Percentiles rank a stretch among this genome's conserved stretches.
These are phyloP conservation scores for Russula dissimulans DNA, from an alignment of 768 basidiomycete species.

Conservation along the genomic window DNA sequence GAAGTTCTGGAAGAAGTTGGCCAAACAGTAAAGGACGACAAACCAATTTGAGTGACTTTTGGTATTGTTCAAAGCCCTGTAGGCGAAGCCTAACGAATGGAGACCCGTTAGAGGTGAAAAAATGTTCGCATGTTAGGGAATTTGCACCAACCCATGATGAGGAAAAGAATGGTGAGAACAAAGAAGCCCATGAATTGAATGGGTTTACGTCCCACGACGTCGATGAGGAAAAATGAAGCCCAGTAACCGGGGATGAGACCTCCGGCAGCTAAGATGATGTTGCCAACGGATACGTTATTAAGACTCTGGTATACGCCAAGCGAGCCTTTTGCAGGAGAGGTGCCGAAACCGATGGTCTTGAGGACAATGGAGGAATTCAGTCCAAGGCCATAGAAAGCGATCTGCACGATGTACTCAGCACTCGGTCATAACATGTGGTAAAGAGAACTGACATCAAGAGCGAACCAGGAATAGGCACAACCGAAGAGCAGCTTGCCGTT, in stretches of 20 bases:
- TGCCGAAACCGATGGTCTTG: constrained; percentile 64
- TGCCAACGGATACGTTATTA: constrained; percentile 60
- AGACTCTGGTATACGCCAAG: constrained; percentile 41
- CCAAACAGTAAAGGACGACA: constrained; percentile 77
- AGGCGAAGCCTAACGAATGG: constrained; percentile 50
- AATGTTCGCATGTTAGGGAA: too few relatives aligned
- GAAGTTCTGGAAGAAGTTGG: constrained; percentile 88
- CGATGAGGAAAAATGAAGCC: constrained; percentile 54
- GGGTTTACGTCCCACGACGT: constrained; percentile 73
- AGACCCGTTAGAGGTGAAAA: not conserved
- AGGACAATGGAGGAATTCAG: constrained; percentile 77
- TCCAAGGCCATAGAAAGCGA: constrained; percentile 85
- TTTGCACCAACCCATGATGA: constrained; percentile 50
- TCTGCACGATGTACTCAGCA: constrained; percentile 29
- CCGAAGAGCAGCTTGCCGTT: constrained; percentile 77
- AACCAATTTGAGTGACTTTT: constrained; percentile 43
- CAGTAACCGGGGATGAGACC: constrained; percentile 82
- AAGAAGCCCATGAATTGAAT: constrained; percentile 75
- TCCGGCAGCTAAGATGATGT: constrained; percentile 64
- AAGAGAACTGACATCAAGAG: constrained; percentile 58
- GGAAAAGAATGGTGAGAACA: constrained; percentile 54
- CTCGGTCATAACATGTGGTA: too few relatives aligned
- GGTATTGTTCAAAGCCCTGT: constrained; percentile 44
- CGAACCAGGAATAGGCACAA: constrained; percentile 80
- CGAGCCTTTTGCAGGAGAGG: constrained; percentile 29